A percentile compares a stretch with the other conserved stretches of the same genome.
Evolutionary conservation across 495 filamentous ascomycete species (phyloP).

Genomic region (Aspergillus nanangensis): DNA sequence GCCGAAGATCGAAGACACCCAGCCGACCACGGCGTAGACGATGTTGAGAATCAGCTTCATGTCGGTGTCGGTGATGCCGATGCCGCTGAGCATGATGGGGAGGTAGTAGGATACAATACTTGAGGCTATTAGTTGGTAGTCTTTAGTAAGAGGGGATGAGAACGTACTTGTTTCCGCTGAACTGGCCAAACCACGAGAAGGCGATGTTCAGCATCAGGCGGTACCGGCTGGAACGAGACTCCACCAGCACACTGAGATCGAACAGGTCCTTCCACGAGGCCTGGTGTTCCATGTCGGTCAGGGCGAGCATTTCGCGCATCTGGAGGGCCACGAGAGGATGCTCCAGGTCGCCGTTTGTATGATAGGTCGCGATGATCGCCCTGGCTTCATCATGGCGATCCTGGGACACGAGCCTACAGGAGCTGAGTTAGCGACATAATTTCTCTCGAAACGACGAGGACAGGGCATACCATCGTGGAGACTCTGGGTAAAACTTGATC

Average conservation of each 20-base stretch:
- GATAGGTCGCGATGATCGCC: conserved; percentile 46
- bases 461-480: conserved; percentile 6
- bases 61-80: conserved; percentile 35
- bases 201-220: conserved; percentile 54
- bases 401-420: conserved; percentile 22
- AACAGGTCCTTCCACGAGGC: conserved; percentile 35
- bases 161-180: conserved; percentile 30
- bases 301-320: conserved; percentile 52
- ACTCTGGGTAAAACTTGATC: conserved; percentile 27
- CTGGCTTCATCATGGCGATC: conserved; percentile 50
- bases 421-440: too few species aligned
- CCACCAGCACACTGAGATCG: conserved; percentile 57
- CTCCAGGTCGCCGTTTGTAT: conserved; percentile 47
- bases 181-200: conserved; percentile 52
- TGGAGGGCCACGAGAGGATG: conserved; percentile 51
- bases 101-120: conserved; percentile 39
- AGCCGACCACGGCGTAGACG: conserved; percentile 56
- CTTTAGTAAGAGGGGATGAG: neutral
- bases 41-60: conserved; percentile 56
- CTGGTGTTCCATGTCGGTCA: conserved; percentile 39
- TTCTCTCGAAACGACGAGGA: too few species aligned
- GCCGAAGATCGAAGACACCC: conserved; percentile 57
- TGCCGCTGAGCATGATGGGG: conserved; percentile 27
- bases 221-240: conserved; percentile 51
- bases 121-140: neutral